Percentiles rank a stretch among this genome's conserved stretches.
Evolutionary conservation across 352 stramenopile genomes (phyloP).

Genomic region (Pythium brachiatum): DNA sequence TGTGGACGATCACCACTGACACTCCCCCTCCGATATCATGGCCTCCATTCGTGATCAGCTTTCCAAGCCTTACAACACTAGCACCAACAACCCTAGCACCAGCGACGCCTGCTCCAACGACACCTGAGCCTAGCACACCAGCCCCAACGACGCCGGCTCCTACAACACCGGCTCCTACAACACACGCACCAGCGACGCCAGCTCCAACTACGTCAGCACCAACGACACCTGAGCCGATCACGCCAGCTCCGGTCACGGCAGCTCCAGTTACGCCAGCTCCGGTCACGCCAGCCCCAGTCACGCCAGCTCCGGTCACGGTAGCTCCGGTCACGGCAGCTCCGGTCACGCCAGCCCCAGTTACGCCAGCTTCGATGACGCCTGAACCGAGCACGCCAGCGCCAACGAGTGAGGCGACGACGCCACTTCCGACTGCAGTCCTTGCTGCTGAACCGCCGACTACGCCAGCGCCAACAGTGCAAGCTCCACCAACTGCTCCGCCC

Average conservation of each 20-base stretch:
- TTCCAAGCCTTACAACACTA: background rate
- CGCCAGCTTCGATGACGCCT: background rate
- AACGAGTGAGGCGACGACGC: background rate
- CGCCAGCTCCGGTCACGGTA: background rate
- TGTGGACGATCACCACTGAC: slow-evolving; percentile 3
- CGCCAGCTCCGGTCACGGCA: background rate
- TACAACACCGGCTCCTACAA: background rate
- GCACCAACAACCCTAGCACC: background rate
- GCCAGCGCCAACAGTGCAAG: background rate
- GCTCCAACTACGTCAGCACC: background rate
- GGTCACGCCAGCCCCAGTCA: background rate
- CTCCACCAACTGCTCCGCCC: background rate
- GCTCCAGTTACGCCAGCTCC: background rate
- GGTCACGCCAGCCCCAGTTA: no score
- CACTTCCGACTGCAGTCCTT: background rate
- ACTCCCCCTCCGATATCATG: background rate
- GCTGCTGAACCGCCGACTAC: background rate
- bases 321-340: background rate
- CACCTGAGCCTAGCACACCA: background rate
- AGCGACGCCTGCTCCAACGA: background rate
- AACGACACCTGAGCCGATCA: background rate
- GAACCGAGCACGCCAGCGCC: background rate
- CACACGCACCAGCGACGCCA: background rate
- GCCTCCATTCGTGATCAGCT: slow-evolving; percentile 14
- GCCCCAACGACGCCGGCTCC: background rate